Evolutionary conservation across 257 asterid species (phyloP), one percentile per base, ranked within the genome.

Genomic region (Plantago elongata): DNA sequence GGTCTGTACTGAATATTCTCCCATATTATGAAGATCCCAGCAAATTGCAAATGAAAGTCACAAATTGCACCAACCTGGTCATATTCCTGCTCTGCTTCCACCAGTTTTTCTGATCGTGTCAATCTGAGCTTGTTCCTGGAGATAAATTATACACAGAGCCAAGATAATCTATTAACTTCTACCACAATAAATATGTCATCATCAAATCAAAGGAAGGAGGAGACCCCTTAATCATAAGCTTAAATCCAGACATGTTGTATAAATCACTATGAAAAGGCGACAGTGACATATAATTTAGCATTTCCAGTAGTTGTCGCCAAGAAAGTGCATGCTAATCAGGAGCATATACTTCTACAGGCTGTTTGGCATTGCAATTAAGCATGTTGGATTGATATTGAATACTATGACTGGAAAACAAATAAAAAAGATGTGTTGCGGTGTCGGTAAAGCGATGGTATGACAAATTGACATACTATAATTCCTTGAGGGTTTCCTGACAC

Each of bases 91-190:
- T 93, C 97, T 1, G 86, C 87, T 57, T 93, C 99, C 5, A 65
- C 68, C 77, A 89, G 68, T 71, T 85, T 93, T 54, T 89, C 99
- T 29, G 97, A 93, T 50, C 92, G 81, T 38, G 81, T 87, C 68
- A 93, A 63, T 75, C 91, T 85, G 58, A 79, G 82, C 77, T 89
- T 93, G 83, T 87, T 93, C 85, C 99, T 89, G 89, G 73, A 79
- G 56, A 72, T 55, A 58, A 58, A 55, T 52, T 16, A 51, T 43
- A 52, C 67, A 54, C 64, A 59, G 13, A 58, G 46, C 18, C 59
- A 46, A 11, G 10, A 40, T 40, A 62, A 59, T 54, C 49, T 44
- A 48, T 51, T 18, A 51, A 59, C 1, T 58, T 13, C 43, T 13
- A 17, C 22, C 55, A 14, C 16, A 8, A 1, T 6, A 7, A 34